These are phyloP conservation scores for Talinum fruticosum DNA, from an alignment of 148 eudicot species.

Conservation along the genomic window DNA sequence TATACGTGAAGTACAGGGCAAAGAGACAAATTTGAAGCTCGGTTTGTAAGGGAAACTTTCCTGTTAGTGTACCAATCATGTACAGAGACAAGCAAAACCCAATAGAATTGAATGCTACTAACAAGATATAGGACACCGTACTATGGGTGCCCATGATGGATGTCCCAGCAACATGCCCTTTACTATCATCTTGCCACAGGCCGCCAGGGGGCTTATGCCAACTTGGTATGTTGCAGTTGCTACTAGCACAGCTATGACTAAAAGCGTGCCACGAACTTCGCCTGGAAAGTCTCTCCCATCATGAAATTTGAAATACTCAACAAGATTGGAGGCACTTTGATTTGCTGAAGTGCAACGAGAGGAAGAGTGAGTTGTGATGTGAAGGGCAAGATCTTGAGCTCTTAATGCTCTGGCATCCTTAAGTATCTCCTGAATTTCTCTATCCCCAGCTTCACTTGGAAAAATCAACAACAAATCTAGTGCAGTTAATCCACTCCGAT, in stretches of 20 bases:
- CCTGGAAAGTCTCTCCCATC: conserved; percentile 49
- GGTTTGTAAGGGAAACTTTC: conserved; percentile 42
- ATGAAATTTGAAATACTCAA: conserved; percentile 47
- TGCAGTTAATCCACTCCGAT: conserved; percentile 45
- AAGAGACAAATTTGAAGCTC: conserved; percentile 38
- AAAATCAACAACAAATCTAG: conserved; percentile 38
- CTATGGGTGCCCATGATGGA: conserved; percentile 39
- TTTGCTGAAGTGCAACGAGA: not conserved
- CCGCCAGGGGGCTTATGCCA: conserved; percentile 57
- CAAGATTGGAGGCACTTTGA: not conserved
- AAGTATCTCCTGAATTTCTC: conserved; percentile 45
- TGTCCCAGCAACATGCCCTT: conserved; percentile 41
- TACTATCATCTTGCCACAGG: conserved; percentile 50
- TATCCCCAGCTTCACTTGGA: conserved; percentile 51
- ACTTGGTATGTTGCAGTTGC: conserved; percentile 61
- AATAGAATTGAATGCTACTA: conserved; percentile 40
- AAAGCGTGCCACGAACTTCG: conserved; percentile 40
- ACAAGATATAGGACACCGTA: conserved; percentile 17
- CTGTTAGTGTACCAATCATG: conserved; percentile 41
- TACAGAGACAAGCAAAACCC: conserved; percentile 44
- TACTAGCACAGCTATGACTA: conserved; percentile 50
- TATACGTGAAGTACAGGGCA: conserved; percentile 38
- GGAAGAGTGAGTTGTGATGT: not conserved
- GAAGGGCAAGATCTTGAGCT: conserved; percentile 22
- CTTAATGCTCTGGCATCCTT: conserved; percentile 29